These are phyloP conservation scores for Picea glauca DNA, from an alignment of 75 land plant genomes.

Conservation along the genomic window DNA sequence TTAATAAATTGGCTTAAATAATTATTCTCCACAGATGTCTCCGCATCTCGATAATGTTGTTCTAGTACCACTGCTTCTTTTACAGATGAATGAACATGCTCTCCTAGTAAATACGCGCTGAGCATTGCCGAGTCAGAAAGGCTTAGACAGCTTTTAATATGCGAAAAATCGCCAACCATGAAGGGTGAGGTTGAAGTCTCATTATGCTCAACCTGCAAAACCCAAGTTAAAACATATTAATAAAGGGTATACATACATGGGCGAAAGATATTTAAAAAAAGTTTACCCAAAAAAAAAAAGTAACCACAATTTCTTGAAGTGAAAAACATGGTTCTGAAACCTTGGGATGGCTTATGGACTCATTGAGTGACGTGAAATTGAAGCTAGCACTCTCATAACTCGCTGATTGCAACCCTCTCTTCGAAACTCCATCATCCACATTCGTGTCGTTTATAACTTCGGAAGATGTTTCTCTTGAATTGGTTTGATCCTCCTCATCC, in stretches of 20 bases:
- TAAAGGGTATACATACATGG: background rate
- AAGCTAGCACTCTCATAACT: background rate
- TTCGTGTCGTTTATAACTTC: background rate
- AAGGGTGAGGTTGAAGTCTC: background rate
- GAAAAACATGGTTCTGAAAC: background rate
- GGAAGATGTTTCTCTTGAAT: conserved; percentile 5
- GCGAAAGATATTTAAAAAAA: too few species aligned
- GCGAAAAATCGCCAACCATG: background rate
- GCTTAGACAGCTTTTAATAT: background rate
- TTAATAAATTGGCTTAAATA: background rate
- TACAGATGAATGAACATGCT: background rate
- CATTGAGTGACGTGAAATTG: background rate
- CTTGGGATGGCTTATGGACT: background rate
- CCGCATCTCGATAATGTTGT: background rate
- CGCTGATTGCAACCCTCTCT: background rate
- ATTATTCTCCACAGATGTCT: background rate
- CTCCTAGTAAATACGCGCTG: background rate
- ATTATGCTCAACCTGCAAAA: background rate
- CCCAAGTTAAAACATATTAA: background rate
- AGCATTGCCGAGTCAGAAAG: background rate
- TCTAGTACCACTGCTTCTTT: background rate
- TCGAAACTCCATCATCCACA: background rate
- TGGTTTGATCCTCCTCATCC: background rate
- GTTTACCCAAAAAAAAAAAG: too few species aligned
- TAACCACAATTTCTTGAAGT: too few species aligned